phyloP scores from a whole-genome alignment of 2,329 filamentous ascomycete species.

The Cadophora sp. region DNA sequence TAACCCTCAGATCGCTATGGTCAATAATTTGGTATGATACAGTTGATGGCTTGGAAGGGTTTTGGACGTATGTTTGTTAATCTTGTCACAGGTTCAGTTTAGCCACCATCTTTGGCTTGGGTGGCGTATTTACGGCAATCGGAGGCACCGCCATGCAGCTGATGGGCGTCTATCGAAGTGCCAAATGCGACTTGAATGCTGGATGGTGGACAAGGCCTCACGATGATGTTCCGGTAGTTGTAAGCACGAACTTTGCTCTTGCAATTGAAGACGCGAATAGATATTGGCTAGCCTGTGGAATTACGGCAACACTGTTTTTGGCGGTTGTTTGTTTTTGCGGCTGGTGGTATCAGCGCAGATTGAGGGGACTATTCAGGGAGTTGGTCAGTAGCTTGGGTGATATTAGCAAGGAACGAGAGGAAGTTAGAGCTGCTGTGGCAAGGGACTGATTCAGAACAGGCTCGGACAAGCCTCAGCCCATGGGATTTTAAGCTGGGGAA shows the following conservation, averaged over 20 bases:
- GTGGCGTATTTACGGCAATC: slow-evolving; percentile 21
- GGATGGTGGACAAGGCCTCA: slow-evolving; percentile 18
- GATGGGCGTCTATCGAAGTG: slow-evolving; percentile 29
- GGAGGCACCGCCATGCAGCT: slow-evolving; percentile 29
- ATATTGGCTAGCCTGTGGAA: slow-evolving; percentile 27
- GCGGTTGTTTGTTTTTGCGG: slow-evolving; percentile 25
- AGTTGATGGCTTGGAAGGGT: background rate
- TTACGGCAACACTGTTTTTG: slow-evolving; percentile 26
- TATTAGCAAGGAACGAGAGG: background rate
- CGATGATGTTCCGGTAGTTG: background rate
- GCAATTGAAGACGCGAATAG: slow-evolving; percentile 21
- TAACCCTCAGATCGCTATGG: slow-evolving; percentile 6
- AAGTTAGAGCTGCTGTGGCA: background rate
- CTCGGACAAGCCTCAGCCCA: background rate
- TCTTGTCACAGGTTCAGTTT: background rate
- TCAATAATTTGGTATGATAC: slow-evolving; percentile 2
- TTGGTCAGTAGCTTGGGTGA: background rate
- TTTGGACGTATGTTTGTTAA: background rate
- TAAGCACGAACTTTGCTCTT: slow-evolving; percentile 15
- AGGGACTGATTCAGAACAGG: background rate
- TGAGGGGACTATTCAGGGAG: slow-evolving; percentile 16
- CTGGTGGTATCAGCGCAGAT: slow-evolving; percentile 32
- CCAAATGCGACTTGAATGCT: slow-evolving; percentile 21
- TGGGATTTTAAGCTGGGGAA: background rate
- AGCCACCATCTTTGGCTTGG: slow-evolving; percentile 17